A percentile compares a stretch with the other conserved stretches of the same genome.
phyloP scores from a whole-genome alignment of 768 basidiomycete genomes.

The Stropharia rugosoannulata region DNA sequence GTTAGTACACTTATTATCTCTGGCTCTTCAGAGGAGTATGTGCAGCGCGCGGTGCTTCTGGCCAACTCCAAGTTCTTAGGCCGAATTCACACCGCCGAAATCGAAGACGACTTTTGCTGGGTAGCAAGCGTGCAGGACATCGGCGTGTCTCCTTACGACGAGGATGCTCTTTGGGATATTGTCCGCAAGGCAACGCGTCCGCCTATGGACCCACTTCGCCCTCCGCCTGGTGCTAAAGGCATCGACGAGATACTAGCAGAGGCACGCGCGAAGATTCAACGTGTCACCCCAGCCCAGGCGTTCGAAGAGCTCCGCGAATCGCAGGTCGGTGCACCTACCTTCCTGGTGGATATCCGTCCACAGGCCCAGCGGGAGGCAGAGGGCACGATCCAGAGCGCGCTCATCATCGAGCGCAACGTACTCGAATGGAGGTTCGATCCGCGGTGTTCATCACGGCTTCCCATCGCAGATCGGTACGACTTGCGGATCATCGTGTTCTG shows the following conservation, averaged over 20 bases:
- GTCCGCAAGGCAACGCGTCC: constrained; percentile 59
- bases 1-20: constrained; percentile 55
- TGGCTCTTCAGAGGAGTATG: constrained; percentile 51
- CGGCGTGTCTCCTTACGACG: constrained; percentile 56
- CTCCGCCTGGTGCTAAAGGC: constrained; percentile 65
- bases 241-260: constrained; percentile 56
- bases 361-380: constrained; percentile 53
- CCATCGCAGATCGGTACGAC: constrained; percentile 76
- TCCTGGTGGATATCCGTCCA: constrained; percentile 79
- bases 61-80: constrained; percentile 70
- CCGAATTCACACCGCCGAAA: constrained; percentile 42
- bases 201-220: constrained; percentile 58
- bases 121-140: constrained; percentile 54
- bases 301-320: constrained; percentile 57
- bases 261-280: constrained; percentile 62
- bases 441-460: constrained; percentile 51
- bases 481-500: constrained; percentile 72
- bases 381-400: constrained; percentile 66
- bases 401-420: constrained; percentile 73
- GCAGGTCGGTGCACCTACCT: constrained; percentile 55
- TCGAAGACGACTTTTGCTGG: constrained; percentile 26
- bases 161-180: constrained; percentile 67
- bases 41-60: constrained; percentile 69
- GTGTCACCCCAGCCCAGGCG: constrained; percentile 60
- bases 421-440: constrained; percentile 85